Evolutionary conservation across 2,329 filamentous ascomycete species (phyloP), one percentile per base, ranked within the genome.

Genomic region (Colletotrichum chrysophilum): DNA sequence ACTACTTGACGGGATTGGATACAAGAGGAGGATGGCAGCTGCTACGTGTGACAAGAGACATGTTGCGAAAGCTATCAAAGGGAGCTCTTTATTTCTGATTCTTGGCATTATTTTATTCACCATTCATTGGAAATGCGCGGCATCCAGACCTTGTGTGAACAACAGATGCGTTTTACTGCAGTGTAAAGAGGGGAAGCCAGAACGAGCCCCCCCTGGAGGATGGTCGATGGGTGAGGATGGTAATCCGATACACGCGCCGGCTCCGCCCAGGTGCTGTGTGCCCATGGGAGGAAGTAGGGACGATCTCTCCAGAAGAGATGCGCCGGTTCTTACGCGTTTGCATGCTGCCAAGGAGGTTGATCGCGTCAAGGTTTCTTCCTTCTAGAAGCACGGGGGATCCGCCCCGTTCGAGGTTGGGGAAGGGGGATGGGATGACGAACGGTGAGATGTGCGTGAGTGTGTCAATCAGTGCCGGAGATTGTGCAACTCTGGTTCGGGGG

Each of bases 331-430:
- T 52, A 34, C 28, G 52, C 30, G 30, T 65, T 52, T 36, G 16
- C 48, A 43, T 30, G 58, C 24, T n/a, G 73, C 62, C 62, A 67
- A 75, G 62, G 21, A 36, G 68, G 36, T 32, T 55, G 61, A 75
- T 75, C 62, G 16, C 38, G 14, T 34, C 73, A 32, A 67, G 62
- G 34, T 69, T 62, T 62, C 13, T 36, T n/a, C 26, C 69, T 75
- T 75, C 69, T 72, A 67, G 61, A 72, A 72, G 62, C 62, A 72
- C 21, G n/a, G 69, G n/a, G 55, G 38, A 61, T 55, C 55, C 12
- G 30, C 56, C 52, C 28, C 30, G 30, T 48, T 48, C 43, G 26
- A 30, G 52, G 14, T 56, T 56, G 13, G 55, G 55, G 16, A 18
- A 18, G 64, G 21, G 43, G 61, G 69, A 56, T 72, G 73, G 73